phyloP scores from a whole-genome alignment of 1,139 yeast species.

The Pichia sp. region DNA sequence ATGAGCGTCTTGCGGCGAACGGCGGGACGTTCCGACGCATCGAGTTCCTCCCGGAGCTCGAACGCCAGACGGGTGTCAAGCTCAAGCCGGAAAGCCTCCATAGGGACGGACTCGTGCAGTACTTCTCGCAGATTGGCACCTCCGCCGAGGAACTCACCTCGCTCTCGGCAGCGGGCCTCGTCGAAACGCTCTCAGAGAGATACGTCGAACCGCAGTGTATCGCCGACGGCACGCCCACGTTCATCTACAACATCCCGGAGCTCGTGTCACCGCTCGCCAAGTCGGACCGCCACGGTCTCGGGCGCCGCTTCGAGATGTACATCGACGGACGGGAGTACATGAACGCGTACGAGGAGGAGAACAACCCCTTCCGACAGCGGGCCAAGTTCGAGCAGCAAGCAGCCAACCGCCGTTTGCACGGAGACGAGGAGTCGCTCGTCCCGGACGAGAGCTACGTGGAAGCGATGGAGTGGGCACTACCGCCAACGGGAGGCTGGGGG shows the following conservation, averaged over 20 bases:
- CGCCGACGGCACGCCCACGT: conserved; percentile 48
- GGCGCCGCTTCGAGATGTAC: conserved; percentile 74
- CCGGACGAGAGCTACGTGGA: conserved; percentile 72
- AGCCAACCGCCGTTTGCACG: conserved; percentile 40
- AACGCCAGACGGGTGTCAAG: conserved; percentile 40
- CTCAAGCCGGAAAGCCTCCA: background rate
- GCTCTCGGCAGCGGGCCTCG: conserved; percentile 40
- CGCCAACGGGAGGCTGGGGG: conserved; percentile 99
- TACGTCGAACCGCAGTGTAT: conserved; percentile 63
- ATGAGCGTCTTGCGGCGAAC: conserved; percentile 25
- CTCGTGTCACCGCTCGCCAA: conserved; percentile 86
- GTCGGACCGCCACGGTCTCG: conserved; percentile 39
- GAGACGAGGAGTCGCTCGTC: conserved; percentile 60
- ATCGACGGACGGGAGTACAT: conserved; percentile 77
- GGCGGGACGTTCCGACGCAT: conserved; percentile 37
- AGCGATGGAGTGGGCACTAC: conserved; percentile 87
- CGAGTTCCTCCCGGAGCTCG: conserved; percentile 61
- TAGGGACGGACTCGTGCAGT: background rate
- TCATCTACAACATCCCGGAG: conserved; percentile 81
- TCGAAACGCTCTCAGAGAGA: conserved; percentile 61
- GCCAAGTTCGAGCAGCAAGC: conserved; percentile 59
- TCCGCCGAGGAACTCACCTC: background rate
- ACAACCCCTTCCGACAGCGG: conserved; percentile 69
- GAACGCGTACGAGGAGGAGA: conserved; percentile 96
- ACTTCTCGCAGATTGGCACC: conserved; percentile 4